Conservation (phyloP, 192 early-diverging fungal species). For the Obelidium mucronatum region DNA sequence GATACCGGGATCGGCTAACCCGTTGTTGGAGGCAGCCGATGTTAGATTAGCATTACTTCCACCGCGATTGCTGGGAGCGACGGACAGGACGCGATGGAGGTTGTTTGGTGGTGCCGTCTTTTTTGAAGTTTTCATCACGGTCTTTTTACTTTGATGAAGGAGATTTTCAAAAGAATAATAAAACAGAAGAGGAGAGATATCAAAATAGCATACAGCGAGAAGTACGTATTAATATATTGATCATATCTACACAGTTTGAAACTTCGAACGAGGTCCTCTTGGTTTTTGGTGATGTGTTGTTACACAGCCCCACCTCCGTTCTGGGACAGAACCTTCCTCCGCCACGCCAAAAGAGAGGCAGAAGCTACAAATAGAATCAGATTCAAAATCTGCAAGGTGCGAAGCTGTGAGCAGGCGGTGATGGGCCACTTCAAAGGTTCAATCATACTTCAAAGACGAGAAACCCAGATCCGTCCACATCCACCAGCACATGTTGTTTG, state of each 20-base stretch:
- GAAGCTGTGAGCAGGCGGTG: too few species aligned
- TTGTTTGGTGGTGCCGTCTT: background rate
- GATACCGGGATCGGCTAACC: too few species aligned
- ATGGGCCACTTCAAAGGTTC: too few species aligned
- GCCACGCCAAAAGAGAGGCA: background rate
- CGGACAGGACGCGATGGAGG: background rate
- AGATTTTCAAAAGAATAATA: background rate
- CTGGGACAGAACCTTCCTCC: background rate
- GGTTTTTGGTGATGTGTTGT: too few species aligned
- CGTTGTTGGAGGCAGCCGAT: background rate
- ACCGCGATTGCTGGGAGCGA: background rate
- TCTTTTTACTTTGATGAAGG: background rate
- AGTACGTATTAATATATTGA: too few species aligned
- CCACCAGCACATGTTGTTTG: background rate
- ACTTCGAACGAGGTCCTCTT: too few species aligned
- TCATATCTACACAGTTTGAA: too few species aligned
- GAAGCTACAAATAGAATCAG: background rate
- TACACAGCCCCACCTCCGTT: too few species aligned
- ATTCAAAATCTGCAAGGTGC: background rate
- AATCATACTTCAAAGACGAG: conserved; percentile 8
- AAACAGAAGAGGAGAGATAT: background rate
- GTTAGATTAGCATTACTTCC: background rate
- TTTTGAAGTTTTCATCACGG: too few species aligned
- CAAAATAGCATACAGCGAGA: too few species aligned
- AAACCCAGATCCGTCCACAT: conserved; percentile 6